These are phyloP conservation scores for Linnemannia hyalina DNA, from an alignment of 192 early-diverging fungal genomes.

Conservation along the genomic window DNA sequence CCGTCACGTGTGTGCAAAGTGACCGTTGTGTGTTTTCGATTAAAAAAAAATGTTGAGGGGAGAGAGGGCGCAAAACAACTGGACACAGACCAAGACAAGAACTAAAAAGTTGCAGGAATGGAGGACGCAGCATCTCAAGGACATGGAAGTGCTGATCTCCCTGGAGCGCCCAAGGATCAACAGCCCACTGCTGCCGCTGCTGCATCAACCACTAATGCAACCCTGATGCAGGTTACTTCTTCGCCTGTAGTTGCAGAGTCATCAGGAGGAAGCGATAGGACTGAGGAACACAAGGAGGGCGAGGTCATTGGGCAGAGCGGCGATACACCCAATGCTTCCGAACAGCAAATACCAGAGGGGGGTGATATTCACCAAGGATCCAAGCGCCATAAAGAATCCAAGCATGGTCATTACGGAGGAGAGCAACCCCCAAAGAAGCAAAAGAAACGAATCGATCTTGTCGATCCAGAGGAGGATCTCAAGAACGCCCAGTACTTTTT, in stretches of 20 bases:
- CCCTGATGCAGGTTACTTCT: neutral
- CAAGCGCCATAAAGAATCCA: constrained; percentile 46
- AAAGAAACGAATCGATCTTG: constrained; percentile 50
- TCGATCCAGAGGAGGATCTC: constrained; percentile 57
- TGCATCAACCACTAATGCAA: neutral
- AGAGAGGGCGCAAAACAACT: neutral
- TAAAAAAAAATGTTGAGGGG: neutral
- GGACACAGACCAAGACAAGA: neutral
- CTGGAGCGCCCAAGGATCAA: neutral
- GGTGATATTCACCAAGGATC: constrained; percentile 19
- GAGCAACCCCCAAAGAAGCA: constrained; percentile 41
- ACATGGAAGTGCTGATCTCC: neutral
- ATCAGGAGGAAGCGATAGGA: neutral
- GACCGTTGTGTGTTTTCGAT: neutral
- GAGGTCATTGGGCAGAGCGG: neutral
- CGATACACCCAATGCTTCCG: neutral
- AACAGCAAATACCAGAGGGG: neutral
- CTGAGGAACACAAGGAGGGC: neutral
- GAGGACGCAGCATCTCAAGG: neutral
- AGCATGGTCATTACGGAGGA: constrained; percentile 40
- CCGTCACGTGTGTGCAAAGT: neutral
- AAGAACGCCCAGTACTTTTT: constrained; percentile 66
- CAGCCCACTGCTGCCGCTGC: neutral
- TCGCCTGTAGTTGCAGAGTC: neutral
- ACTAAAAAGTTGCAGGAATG: neutral